Evolutionary conservation across 1,139 yeast species (phyloP).

Genomic region (Blastobotrys serpentis): DNA sequence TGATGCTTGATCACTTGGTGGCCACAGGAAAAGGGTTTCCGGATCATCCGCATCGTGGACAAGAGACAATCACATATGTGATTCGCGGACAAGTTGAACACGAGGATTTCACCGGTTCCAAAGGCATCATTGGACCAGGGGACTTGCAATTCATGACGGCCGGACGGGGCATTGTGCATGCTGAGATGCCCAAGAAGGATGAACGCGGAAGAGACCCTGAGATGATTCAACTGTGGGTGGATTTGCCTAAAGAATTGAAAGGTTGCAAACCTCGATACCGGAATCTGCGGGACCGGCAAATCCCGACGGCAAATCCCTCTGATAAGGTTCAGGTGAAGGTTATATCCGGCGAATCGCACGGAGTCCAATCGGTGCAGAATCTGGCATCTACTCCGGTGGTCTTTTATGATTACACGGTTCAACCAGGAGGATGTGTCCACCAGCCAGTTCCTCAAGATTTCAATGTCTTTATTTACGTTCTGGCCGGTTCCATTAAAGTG

Average conservation of each 20-base stretch:
- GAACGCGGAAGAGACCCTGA: conserved; percentile 49
- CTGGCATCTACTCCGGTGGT: conserved; percentile 84
- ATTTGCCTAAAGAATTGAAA: conserved; percentile 70
- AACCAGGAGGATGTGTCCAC: conserved; percentile 65
- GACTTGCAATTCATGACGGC: conserved; percentile 96
- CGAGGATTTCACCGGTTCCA: conserved; percentile 85
- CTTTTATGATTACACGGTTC: conserved; percentile 63
- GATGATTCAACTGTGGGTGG: conserved; percentile 93
- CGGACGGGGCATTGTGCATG: conserved; percentile 82
- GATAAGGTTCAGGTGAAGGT: conserved; percentile 69
- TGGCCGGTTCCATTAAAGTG: conserved; percentile 59
- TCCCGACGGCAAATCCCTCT: conserved; percentile 66
- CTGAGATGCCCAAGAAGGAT: conserved; percentile 74
- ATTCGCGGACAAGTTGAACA: conserved; percentile 79
- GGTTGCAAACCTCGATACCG: conserved; percentile 75
- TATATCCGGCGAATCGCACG: conserved; percentile 75
- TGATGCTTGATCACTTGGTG: conserved; percentile 75
- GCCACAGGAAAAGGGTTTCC: conserved; percentile 77
- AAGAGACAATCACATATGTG: conserved; percentile 79
- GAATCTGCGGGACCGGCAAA: conserved; percentile 70
- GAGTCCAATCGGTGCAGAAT: conserved; percentile 68
- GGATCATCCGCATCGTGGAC: conserved; percentile 91
- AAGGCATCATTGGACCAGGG: conserved; percentile 77
- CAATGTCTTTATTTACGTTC: conserved; percentile 71
- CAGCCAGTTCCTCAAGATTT: conserved; percentile 63